Base-by-base conservation (phyloP, 2,329 filamentous ascomycete genomes). In the Phialocephala sp. region DNA sequence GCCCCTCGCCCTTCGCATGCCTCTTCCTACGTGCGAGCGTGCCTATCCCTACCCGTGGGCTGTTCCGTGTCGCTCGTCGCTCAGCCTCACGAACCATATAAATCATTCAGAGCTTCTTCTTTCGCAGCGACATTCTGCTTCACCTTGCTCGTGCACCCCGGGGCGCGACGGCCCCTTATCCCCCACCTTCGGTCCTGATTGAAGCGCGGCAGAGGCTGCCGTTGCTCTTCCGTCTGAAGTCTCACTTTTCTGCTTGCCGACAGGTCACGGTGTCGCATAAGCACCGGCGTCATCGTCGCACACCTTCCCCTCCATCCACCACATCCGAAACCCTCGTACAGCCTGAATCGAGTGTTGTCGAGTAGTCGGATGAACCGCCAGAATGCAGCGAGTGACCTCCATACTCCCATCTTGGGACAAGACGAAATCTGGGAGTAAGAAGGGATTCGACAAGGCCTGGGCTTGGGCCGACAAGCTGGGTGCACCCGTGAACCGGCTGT, bases 401-500 rank as follows among this genome's bases (percentile, higher is more conserved):
- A 69, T 75, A 50, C 71, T 77, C 54, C 75, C 77, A 6, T 77
- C 84, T 45, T 87, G 85, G 85, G 81, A 84, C 63, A 80, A 78
- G 66, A 85, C 85, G 62, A 86, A 85, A 75, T 82, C 78, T 0
- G 78, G 79, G 62, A 81, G 80, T 71, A 89, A 91, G 76, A 85
- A 86, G 66, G 88, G 90, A 67, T 92, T 92, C 77, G 90, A 93
- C 78, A 92, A 91, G 75, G 84, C 89, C 65, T 93, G 88, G 83
- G 82, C 81, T 57, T 84, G 84, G 71, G 82, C 88, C 59, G 89
- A 91, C 78, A 91, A 90, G 75, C 81, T 82, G 12, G 91, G 91
- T 66, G 83, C 85, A 1, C 92, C 93, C 2, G 89, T 97, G 74
- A 97, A 97, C 76, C 88, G 85, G 66, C 78, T 97, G 24, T 92